phyloP scores from a whole-genome alignment of 805 yeast genomes.

The Scheffersomyces amazonensis region DNA sequence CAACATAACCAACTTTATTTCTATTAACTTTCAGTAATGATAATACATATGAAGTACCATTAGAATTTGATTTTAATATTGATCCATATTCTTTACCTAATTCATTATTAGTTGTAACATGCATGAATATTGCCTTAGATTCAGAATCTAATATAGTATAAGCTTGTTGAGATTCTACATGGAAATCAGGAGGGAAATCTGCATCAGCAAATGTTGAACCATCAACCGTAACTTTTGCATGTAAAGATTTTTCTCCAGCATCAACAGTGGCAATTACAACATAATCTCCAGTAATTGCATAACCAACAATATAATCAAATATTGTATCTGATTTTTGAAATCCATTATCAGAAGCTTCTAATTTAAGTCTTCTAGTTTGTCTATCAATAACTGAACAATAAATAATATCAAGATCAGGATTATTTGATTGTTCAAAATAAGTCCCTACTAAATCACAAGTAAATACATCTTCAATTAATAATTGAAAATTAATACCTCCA shows the following conservation, averaged over 20 bases:
- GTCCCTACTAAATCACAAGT: constrained; percentile 69
- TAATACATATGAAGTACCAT: constrained; percentile 82
- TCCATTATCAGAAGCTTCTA: constrained; percentile 51
- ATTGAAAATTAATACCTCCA: constrained; percentile 62
- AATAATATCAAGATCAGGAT: constrained; percentile 48
- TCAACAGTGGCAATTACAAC: constrained; percentile 66
- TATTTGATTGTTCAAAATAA: constrained; percentile 35
- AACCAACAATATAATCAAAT: constrained; percentile 66
- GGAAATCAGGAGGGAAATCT: constrained; percentile 64
- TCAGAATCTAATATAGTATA: constrained; percentile 78
- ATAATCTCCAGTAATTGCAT: constrained; percentile 68
- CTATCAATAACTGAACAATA: constrained; percentile 56
- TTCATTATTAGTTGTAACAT: constrained; percentile 64
- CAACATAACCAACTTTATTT: constrained; percentile 71
- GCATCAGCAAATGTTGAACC: constrained; percentile 78
- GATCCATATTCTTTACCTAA: constrained; percentile 66
- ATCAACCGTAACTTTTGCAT: constrained; percentile 74
- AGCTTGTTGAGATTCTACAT: constrained; percentile 45
- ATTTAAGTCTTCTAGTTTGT: constrained; percentile 22
- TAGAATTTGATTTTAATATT: constrained; percentile 81
- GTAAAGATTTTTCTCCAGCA: constrained; percentile 34
- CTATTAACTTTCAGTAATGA: constrained; percentile 73
- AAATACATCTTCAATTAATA: constrained; percentile 50
- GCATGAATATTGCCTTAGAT: constrained; percentile 73
- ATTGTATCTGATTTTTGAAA: constrained; percentile 42